Percentiles rank a stretch among this genome's conserved stretches.
These are phyloP conservation scores for Trichophyton equinum DNA, from an alignment of 2,329 filamentous ascomycete species.

Conservation along the genomic window DNA sequence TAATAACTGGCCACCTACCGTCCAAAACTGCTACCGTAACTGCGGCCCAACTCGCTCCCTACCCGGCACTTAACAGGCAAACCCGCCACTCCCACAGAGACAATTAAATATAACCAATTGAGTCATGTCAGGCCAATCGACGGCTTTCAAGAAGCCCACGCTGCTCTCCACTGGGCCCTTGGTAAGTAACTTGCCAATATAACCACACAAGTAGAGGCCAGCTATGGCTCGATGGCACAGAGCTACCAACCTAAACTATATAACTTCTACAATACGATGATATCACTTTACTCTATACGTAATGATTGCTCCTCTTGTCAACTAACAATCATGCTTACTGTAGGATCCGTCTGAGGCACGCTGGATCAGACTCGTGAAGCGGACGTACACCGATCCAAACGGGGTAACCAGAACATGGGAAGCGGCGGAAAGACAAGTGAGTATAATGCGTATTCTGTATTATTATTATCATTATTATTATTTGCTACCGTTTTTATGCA, in stretches of 20 bases:
- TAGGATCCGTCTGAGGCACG: slow-evolving; percentile 29
- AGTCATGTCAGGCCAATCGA: not conserved
- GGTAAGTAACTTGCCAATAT: slow-evolving; percentile 17
- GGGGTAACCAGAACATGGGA: slow-evolving; percentile 35
- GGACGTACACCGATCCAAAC: slow-evolving; percentile 32
- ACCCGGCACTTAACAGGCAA: not conserved
- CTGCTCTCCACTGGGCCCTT: slow-evolving; percentile 23
- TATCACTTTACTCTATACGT: too few relatives aligned
- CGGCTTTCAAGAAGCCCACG: slow-evolving; percentile 17
- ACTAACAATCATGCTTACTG: not conserved
- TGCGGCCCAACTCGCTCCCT: not conserved
- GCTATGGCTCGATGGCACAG: too few relatives aligned
- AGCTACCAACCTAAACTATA: not conserved
- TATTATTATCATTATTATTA: too few relatives aligned
- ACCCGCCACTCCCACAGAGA: not conserved
- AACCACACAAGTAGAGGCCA: too few relatives aligned
- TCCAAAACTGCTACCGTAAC: not conserved
- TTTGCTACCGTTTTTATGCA: too few relatives aligned
- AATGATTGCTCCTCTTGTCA: too few relatives aligned
- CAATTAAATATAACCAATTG: not conserved
- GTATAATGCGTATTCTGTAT: slow-evolving; percentile 7
- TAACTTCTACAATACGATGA: too few relatives aligned
- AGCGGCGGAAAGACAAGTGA: slow-evolving; percentile 33
- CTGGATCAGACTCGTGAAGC: slow-evolving; percentile 33
- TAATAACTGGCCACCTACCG: not conserved